Conservation (phyloP, 73 alveolate species). For the Strombidium stylifer region DNA sequence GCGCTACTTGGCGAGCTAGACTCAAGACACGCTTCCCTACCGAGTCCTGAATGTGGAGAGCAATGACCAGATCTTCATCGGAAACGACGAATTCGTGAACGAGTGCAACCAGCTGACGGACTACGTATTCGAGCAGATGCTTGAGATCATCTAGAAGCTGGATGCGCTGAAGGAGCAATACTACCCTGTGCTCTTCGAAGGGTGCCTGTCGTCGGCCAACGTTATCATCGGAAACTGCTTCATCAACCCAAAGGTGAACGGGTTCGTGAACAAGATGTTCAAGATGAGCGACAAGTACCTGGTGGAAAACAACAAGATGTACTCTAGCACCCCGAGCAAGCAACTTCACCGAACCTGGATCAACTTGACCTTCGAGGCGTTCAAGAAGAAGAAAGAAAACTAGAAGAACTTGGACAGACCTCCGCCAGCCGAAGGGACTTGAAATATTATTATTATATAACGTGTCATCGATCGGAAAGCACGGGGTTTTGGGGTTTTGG, state of each 20-base stretch:
- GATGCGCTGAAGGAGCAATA: slow-evolving; percentile 8
- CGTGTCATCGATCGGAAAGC: not conserved
- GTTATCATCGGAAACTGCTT: slow-evolving; percentile 7
- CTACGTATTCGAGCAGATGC: slow-evolving; percentile 25
- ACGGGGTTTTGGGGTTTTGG: too few relatives aligned
- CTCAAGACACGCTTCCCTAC: slow-evolving; percentile 77
- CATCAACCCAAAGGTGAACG: slow-evolving; percentile 20
- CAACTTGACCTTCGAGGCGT: slow-evolving; percentile 17
- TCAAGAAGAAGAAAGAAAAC: slow-evolving; percentile 45
- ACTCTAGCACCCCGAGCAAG: slow-evolving; percentile 7
- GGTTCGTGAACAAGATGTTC: slow-evolving; percentile 37
- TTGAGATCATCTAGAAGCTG: slow-evolving; percentile 18
- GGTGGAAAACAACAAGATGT: slow-evolving; percentile 22
- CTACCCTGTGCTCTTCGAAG: slow-evolving; percentile 11
- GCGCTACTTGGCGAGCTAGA: slow-evolving; percentile 69
- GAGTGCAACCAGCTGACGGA: slow-evolving; percentile 61
- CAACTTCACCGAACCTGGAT: slow-evolving; percentile 19
- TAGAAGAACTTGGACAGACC: not conserved
- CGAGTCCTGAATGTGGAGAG: slow-evolving; percentile 75
- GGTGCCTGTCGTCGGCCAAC: slow-evolving; percentile 13
- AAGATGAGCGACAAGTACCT: slow-evolving; percentile 56
- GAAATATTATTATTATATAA: not conserved
- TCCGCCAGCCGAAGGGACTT: not conserved
- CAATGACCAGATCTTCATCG: slow-evolving; percentile 87
- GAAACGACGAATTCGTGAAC: slow-evolving; percentile 69